Evolutionary conservation across 805 yeast genomes (phyloP), one percentile per base, ranked within the genome.

Genomic region (Candida qinlingensis): DNA sequence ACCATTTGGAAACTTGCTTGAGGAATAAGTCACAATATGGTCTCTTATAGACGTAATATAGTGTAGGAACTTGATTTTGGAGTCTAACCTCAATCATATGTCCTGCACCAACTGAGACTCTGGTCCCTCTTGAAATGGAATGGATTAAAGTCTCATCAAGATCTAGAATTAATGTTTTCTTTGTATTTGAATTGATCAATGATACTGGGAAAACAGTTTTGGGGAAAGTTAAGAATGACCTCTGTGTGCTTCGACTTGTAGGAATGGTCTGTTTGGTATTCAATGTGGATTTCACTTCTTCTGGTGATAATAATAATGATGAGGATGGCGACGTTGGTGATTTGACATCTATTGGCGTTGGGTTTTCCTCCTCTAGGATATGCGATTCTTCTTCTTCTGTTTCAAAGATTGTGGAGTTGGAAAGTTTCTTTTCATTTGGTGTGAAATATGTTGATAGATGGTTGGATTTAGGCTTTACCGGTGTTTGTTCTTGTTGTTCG

Each of bases 71-170:
- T 51, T 82, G 81, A 57, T 81, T 80, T 50, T 75, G 74, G 31
- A 85, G 70, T 53, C 78, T 79, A 49, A 92, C 90, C 67, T 92
- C 99, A 46, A 92, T 85, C 76, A 90, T 83, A 52, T 84, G 82
- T 31, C 79, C 79, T 41, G 74, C 69, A 7, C 50, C 50, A 8
- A 44, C 47, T 10, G 71, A 59, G 57, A 66, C 63, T 50, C 69
- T 56, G 39, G 68, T 62, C 3, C 78, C 76, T 49, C 95, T 74
- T 5, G 95, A 82, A 48, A 90, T 74, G 2, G 98, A 90, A 64
- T 94, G 99, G 48, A 94, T 90, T 48, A 94, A 70, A 0, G 99
- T 94, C 61, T 94, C 99, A 66, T 92, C 99, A 31, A 94, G 75
- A 63, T 94, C 99, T 27, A 94, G 71, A 1, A 94, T 86, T 31